A percentile compares a stretch with the other conserved stretches of the same genome.
These are phyloP conservation scores for cucumber (Cucumis sativus) DNA, from an alignment of 306 rosid species.

Conservation along the genomic window DNA sequence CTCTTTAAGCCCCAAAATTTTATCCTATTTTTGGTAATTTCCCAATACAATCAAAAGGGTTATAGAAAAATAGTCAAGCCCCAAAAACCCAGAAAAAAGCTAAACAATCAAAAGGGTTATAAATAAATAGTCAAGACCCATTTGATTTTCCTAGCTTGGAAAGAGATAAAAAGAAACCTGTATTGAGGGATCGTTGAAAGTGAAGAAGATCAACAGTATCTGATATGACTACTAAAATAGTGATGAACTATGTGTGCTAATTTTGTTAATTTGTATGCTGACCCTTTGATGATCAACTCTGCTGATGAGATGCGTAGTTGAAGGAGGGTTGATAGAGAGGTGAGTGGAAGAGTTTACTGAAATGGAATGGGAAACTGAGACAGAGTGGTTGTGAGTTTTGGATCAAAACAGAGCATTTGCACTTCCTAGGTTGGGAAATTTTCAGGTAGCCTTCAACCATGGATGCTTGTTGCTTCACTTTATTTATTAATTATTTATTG, in stretches of 20 bases:
- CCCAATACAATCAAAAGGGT: too few relatives aligned
- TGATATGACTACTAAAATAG: background rate
- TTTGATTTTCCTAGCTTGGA: background rate
- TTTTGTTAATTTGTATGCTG: background rate
- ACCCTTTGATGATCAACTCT: background rate
- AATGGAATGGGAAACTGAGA: background rate
- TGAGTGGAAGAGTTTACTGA: background rate
- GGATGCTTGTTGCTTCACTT: background rate
- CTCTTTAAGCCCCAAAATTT: too few relatives aligned
- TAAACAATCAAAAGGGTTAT: background rate
- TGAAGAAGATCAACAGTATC: constrained; percentile 2
- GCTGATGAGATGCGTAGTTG: background rate
- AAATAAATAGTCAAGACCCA: background rate
- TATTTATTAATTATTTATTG: too few relatives aligned
- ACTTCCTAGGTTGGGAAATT: background rate
- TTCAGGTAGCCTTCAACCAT: background rate
- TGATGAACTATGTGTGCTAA: background rate
- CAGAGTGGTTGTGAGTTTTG: background rate
- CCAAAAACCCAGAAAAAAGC: background rate
- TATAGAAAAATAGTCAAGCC: too few relatives aligned
- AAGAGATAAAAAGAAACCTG: background rate
- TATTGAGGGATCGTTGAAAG: background rate
- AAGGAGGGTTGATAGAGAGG: background rate
- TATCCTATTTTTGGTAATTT: too few relatives aligned
- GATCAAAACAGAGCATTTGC: constrained; percentile 9